Conservation (phyloP, 306 rosid species). For the Quercus bicolor region DNA sequence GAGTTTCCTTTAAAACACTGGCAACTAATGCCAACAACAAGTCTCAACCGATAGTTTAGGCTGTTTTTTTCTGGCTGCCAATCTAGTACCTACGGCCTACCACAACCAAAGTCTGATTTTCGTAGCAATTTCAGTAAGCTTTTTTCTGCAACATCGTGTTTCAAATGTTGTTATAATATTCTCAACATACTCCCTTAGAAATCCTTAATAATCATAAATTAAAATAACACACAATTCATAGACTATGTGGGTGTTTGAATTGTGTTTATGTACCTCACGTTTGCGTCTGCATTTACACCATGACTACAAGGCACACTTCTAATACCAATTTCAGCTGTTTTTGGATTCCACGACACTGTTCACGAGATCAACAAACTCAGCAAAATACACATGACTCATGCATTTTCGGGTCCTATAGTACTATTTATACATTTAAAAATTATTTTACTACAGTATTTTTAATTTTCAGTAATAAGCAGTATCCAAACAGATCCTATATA, state of each 20-base stretch:
- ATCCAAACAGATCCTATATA: rapidly evolving
- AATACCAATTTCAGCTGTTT: no score
- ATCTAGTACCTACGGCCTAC: not conserved
- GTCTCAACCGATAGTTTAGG: not conserved
- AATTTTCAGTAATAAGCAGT: no score
- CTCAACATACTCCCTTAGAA: not conserved
- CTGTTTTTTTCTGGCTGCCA: not conserved
- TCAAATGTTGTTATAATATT: not conserved
- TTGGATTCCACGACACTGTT: rapidly evolving
- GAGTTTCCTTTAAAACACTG: not conserved
- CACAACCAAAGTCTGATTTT: not conserved
- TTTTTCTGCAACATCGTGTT: not conserved
- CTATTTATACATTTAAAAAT: no score
- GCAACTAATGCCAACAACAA: not conserved
- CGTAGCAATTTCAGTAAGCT: not conserved
- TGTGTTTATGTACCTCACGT: no score
- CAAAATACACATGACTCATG: no score
- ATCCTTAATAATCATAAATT: not conserved
- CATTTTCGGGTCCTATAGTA: rapidly evolving
- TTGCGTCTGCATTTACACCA: no score
- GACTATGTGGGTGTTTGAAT: no score
- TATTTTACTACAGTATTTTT: no score
- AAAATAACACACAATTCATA: not conserved
- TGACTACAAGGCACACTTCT: rapidly evolving
- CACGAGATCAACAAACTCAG: rapidly evolving